phyloP scores from a whole-genome alignment of 2,329 filamentous ascomycete genomes.

The Nectriaceae sp. region DNA sequence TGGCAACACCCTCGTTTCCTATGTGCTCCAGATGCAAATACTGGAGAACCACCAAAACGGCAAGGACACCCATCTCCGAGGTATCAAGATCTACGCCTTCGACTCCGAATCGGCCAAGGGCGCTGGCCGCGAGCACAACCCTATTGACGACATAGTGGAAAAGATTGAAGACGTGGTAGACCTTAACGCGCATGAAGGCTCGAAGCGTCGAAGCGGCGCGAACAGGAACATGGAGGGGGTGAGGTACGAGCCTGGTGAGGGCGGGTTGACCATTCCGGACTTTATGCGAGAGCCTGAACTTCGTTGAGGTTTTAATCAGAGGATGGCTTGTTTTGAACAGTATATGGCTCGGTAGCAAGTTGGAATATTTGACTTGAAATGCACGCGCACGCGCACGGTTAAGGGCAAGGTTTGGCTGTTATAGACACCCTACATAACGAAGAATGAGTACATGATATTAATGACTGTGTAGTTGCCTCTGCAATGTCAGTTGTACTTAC shows the following conservation, averaged over 20 bases:
- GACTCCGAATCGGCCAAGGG: constrained; percentile 50
- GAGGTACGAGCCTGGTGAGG: constrained; percentile 36
- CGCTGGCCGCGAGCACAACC: constrained; percentile 39
- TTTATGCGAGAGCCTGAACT: constrained; percentile 47
- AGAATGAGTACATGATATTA: no score
- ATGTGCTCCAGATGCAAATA: constrained; percentile 86
- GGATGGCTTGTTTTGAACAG: no score
- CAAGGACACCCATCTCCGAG: constrained; percentile 96
- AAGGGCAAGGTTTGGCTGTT: no score
- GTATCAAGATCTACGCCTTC: constrained; percentile 79
- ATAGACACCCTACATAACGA: no score
- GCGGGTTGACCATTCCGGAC: constrained; percentile 39
- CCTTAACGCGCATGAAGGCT: constrained; percentile 3
- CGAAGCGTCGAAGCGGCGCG: constrained; percentile 29
- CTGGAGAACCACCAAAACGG: constrained; percentile 98
- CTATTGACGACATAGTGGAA: constrained; percentile 30
- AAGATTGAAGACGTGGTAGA: constrained; percentile 23
- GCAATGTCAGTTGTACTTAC: no score
- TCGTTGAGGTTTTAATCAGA: no score
- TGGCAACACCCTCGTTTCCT: constrained; percentile 78
- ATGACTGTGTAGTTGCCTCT: no score
- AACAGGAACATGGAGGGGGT: constrained; percentile 29
- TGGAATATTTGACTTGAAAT: no score
- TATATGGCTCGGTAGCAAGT: no score
- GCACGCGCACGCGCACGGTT: no score